Conservation (phyloP, 2,329 filamentous ascomycete genomes). For the Phaeophleospora eucalypticola region DNA sequence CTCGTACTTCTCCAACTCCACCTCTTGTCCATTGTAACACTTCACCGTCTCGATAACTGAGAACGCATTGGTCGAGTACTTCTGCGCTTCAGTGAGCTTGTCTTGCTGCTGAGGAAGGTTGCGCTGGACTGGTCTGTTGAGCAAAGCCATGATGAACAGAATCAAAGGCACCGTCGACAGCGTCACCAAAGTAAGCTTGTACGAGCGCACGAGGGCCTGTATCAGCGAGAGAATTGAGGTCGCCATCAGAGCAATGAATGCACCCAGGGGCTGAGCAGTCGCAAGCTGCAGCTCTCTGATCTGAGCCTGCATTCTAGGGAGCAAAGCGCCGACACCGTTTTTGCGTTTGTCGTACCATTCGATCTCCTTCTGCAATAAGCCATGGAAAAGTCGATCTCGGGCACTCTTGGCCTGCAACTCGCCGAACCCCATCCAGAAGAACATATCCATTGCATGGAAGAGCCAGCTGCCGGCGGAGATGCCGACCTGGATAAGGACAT, state of each 20-base stretch:
- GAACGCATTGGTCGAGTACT: constrained; percentile 65
- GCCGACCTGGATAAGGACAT: constrained; percentile 59
- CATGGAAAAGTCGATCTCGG: constrained; percentile 61
- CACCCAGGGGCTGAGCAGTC: constrained; percentile 74
- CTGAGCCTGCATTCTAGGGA: constrained; percentile 73
- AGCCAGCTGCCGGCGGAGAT: constrained; percentile 66
- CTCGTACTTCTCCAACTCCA: constrained; percentile 65
- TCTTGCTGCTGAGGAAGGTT: constrained; percentile 66
- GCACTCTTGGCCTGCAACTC: constrained; percentile 71
- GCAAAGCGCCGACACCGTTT: constrained; percentile 67
- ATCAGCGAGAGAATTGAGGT: constrained; percentile 62
- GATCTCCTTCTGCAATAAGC: constrained; percentile 68
- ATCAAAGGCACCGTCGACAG: constrained; percentile 69
- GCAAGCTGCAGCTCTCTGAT: constrained; percentile 76
- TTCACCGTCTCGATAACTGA: constrained; percentile 80
- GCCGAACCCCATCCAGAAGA: constrained; percentile 71
- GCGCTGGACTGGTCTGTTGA: constrained; percentile 59
- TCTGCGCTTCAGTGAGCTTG: constrained; percentile 66
- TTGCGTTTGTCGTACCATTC: constrained; percentile 75
- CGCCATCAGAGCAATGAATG: constrained; percentile 61
- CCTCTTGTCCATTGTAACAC: constrained; percentile 69
- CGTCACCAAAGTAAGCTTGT: constrained; percentile 77
- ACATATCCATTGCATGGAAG: constrained; percentile 62
- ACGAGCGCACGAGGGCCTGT: constrained; percentile 75
- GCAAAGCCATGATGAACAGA: constrained; percentile 54